phyloP scores from a whole-genome alignment of 768 basidiomycete species.

The Rubroboletus satanas region DNA sequence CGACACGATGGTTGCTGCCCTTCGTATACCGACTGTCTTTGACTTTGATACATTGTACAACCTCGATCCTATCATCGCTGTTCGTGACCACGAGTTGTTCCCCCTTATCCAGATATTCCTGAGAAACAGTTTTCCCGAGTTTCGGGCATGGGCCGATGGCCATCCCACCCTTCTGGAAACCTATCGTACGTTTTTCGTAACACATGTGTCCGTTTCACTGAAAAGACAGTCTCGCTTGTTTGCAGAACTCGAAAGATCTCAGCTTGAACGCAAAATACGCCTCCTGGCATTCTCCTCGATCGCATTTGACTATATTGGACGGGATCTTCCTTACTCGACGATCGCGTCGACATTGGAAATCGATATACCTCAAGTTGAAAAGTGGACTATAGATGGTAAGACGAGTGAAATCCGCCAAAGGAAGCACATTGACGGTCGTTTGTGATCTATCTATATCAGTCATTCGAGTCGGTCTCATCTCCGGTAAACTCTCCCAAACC shows the following conservation, averaged over 20 bases:
- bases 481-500: conserved; percentile 81
- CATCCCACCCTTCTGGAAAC: conserved; percentile 50
- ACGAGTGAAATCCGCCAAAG: background rate
- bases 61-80: conserved; percentile 62
- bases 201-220: background rate
- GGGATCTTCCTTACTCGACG: conserved; percentile 65
- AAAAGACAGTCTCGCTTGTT: background rate
- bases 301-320: conserved; percentile 72
- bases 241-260: conserved; percentile 51
- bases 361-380: conserved; percentile 64
- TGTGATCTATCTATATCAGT: conserved; percentile 38
- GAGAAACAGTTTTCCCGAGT: conserved; percentile 57
- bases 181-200: conserved; percentile 45
- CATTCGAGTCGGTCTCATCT: conserved; percentile 74
- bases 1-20: conserved; percentile 58
- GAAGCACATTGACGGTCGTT: background rate
- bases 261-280: conserved; percentile 76
- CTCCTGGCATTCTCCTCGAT: conserved; percentile 73
- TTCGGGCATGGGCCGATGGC: conserved; percentile 53
- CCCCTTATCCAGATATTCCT: conserved; percentile 74
- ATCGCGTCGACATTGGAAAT: conserved; percentile 69
- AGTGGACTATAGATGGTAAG: conserved; percentile 84
- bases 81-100: conserved; percentile 69
- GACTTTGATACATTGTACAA: conserved; percentile 81
- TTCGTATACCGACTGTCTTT: conserved; percentile 64